Conservation (phyloP, 768 basidiomycete genomes). For the Suillus variegatus region DNA sequence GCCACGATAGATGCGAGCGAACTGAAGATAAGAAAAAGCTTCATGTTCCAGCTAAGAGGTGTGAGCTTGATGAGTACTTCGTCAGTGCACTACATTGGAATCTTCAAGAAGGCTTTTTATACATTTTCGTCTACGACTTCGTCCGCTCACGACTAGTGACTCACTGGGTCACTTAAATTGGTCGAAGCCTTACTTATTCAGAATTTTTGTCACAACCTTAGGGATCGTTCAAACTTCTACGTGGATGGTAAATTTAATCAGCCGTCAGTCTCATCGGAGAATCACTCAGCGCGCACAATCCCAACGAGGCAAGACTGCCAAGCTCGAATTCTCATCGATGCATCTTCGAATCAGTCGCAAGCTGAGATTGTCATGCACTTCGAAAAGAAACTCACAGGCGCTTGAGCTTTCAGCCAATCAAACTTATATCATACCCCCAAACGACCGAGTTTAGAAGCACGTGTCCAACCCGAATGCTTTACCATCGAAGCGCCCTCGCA, state of each 20-base stretch:
- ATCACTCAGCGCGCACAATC: background rate
- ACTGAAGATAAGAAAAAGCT: background rate
- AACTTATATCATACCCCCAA: no score
- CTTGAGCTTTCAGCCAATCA: no score
- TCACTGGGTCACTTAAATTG: background rate
- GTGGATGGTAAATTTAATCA: background rate
- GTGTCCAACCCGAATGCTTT: no score
- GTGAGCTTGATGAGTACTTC: background rate
- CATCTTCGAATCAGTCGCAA: background rate
- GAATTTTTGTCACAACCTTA: background rate
- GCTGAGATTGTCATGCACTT: background rate
- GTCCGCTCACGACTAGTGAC: background rate
- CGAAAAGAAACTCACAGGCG: no score
- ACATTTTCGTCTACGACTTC: background rate
- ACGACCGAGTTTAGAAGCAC: no score
- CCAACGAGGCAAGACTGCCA: background rate
- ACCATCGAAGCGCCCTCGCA: conserved; percentile 25
- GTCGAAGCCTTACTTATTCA: no score
- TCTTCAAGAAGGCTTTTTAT: background rate
- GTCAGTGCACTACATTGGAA: background rate
- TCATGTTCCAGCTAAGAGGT: background rate
- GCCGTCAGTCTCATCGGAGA: background rate
- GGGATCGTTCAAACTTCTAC: background rate
- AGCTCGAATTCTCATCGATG: background rate
- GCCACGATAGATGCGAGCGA: background rate